Evolutionary conservation across 176 grass and related monocot species (phyloP), one percentile per base, ranked within the genome.

Genomic region (Hordeum marinum): DNA sequence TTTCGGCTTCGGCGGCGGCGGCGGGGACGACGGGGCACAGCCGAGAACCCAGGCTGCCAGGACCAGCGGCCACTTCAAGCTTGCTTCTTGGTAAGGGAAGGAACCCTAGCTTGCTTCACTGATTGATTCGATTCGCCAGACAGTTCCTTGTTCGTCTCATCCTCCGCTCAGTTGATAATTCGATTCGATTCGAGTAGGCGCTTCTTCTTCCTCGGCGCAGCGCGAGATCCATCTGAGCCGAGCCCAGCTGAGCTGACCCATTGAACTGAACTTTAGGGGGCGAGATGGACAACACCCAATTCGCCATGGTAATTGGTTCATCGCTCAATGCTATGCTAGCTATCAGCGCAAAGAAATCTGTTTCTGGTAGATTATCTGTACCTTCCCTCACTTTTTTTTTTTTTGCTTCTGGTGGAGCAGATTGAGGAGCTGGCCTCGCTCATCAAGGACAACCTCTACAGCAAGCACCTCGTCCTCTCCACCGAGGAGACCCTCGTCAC

Each of bases 391-490:
- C 25, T 12, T 72, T 11, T 34, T 36, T 11, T 24, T 11, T 1
- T 8, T 68, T 6, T 82, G 25, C 8, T 81, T 81, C n/a, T 23
- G 63, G 63, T 45, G 41, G 43, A 52, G 32, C 76, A 95, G 90
- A 90, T 96, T 4, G 88, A 98, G 85, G 96, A 98, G 86, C 88
- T 98, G 77, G 91, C 96, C 79, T 96, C 88, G 80, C 96, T 98
- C 60, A 63, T 98, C 75, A 98, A 89, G 87, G 93, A 98, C 59
- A 98, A 98, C 85, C 91, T 98, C 46, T 87, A 91, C 85, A 92
- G 89, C 90, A 98, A 98, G 74, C 96, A 98, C 74, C 91, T 98
- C n/a, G 78, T 98, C 48, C 96, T 98, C 82, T 90, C 96, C 74
- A 92, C 88, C 20, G 93, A 98, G 76, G 96, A 98, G 80, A 9